Evolutionary conservation across 2,329 filamentous ascomycete species (phyloP).

Genomic region (Botrytis elliptica): DNA sequence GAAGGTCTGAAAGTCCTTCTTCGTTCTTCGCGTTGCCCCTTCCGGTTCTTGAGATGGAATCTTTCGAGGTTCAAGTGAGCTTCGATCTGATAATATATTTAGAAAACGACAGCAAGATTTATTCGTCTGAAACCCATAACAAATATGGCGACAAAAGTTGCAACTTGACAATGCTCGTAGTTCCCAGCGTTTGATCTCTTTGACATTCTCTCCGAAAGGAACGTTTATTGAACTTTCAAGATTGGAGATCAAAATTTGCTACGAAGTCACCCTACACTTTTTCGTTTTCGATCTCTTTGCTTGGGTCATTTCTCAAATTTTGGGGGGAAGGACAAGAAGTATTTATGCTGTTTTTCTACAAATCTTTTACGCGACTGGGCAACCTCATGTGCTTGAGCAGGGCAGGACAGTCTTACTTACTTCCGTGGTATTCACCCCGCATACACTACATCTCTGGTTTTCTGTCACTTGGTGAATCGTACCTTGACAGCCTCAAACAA

Average conservation of each 20-base stretch:
- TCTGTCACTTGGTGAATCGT: neutral
- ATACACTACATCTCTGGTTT: accelerated
- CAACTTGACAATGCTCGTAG: neutral
- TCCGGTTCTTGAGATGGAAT: neutral
- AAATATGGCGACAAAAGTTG: neutral
- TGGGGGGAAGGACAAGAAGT: neutral
- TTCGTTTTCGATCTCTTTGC: too few species aligned
- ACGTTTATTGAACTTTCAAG: neutral
- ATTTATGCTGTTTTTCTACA: neutral
- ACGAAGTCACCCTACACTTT: too few species aligned
- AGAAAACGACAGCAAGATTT: neutral
- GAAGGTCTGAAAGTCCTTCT: neutral
- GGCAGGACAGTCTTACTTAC: neutral
- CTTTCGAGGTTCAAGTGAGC: neutral
- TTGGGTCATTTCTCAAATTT: neutral
- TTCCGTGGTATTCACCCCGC: neutral
- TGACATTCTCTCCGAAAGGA: neutral
- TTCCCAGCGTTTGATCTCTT: too few species aligned
- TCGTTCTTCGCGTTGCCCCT: neutral
- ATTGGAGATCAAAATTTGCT: neutral
- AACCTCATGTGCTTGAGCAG: neutral
- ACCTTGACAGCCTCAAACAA: neutral
- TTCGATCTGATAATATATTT: neutral
- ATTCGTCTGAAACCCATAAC: neutral
- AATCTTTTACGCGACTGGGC: neutral